A percentile compares a stretch with the other conserved stretches of the same genome.
These are phyloP conservation scores for Diaporthe nobilis DNA, from an alignment of 2,329 filamentous ascomycete genomes.

Conservation along the genomic window DNA sequence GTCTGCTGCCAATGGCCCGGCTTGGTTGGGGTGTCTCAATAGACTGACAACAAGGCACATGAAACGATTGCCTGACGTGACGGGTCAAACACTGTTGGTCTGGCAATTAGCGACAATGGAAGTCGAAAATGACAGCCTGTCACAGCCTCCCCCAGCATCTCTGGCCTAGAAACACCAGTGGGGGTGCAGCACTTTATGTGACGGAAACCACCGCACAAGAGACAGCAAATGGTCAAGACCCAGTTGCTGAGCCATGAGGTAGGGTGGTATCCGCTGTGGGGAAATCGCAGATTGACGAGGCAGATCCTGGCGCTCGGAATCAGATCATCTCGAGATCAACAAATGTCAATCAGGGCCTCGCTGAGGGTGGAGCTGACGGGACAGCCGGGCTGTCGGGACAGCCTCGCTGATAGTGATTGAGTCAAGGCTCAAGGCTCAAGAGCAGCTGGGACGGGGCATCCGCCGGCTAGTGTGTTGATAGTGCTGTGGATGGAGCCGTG, in stretches of 20 bases:
- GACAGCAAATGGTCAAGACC: constrained; percentile 16
- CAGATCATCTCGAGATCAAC: constrained; percentile 30
- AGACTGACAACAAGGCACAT: background rate
- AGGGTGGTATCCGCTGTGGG: constrained; percentile 38
- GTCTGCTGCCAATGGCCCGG: background rate
- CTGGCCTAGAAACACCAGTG: background rate
- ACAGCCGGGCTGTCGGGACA: constrained; percentile 26
- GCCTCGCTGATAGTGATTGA: constrained; percentile 25
- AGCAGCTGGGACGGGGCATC: constrained; percentile 17
- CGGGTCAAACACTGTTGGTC: background rate
- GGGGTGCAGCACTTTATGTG: background rate
- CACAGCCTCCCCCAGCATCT: background rate
- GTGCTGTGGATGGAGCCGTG: constrained; percentile 1
- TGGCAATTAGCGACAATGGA: background rate
- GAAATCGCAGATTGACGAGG: constrained; percentile 34
- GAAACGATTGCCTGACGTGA: background rate
- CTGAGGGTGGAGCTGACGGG: constrained; percentile 27
- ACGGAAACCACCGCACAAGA: background rate
- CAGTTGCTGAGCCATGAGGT: constrained; percentile 38
- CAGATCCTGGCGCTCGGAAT: constrained; percentile 32
- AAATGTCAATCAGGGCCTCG: background rate
- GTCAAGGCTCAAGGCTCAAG: constrained; percentile 15
- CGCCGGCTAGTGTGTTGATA: background rate
- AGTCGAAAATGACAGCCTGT: background rate
- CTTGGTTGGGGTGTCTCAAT: background rate